Conservation (phyloP, 441 rosid genomes). For the Pelargonium myrrhifolium region DNA sequence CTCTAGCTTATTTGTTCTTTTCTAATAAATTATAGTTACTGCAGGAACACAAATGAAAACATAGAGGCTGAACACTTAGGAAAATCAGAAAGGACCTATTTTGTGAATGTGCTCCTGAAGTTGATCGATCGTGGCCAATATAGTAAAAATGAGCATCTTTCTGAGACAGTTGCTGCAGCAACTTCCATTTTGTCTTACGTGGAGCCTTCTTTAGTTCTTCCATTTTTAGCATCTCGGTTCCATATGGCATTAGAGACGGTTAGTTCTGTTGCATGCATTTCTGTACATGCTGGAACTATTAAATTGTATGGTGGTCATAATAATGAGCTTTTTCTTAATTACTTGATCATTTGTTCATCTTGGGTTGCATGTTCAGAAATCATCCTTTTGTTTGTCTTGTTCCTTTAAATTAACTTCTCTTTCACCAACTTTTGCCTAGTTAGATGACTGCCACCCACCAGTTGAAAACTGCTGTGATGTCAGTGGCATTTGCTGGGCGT, state of each 20-base stretch:
- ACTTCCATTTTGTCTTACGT: conserved; percentile 89
- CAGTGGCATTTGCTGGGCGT: conserved; percentile 97
- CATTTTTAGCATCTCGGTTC: conserved; percentile 85
- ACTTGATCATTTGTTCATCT: neutral
- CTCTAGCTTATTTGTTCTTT: conserved; percentile 24
- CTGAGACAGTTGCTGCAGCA: conserved; percentile 97
- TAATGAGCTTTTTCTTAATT: conserved; percentile 1
- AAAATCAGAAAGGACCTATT: conserved; percentile 62
- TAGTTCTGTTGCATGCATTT: conserved; percentile 36
- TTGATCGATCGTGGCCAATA: conserved; percentile 97
- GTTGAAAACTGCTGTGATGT: conserved; percentile 92
- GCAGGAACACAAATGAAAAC: conserved; percentile 45
- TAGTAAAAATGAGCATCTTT: conserved; percentile 97
- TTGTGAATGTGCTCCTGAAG: conserved; percentile 69
- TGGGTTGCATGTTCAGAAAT: conserved; percentile 10
- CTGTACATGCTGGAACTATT: conserved; percentile 11
- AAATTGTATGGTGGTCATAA: conserved; percentile 10
- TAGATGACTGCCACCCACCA: conserved; percentile 99
- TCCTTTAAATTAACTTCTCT: conserved; percentile 33
- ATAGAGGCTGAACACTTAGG: conserved; percentile 49
- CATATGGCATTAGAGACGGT: conserved; percentile 99
- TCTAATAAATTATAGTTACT: conserved; percentile 23
- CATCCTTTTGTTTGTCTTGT: conserved; percentile 20
- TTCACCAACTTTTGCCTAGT: conserved; percentile 46
- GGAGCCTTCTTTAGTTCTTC: conserved; percentile 96